These are phyloP conservation scores for Aspergillus candidus DNA, from an alignment of 2,329 filamentous ascomycete species.

Conservation along the genomic window DNA sequence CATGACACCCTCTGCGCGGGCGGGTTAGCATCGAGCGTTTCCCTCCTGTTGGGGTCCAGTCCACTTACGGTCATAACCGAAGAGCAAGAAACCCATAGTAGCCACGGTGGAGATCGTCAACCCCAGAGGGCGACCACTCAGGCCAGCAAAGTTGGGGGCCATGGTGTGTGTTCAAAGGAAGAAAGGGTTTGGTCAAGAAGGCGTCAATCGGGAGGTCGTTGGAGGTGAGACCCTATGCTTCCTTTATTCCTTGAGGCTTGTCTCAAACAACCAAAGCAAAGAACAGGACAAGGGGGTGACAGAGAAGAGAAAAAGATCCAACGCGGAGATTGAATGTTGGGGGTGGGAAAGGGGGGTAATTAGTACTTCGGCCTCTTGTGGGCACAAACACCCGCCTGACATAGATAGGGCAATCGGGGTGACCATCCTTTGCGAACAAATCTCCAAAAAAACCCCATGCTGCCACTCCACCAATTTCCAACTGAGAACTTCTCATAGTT, in stretches of 20 bases:
- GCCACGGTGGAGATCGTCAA: conserved; percentile 57
- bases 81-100: conserved; percentile 58
- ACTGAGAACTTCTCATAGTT: conserved; percentile 5
- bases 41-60: too few species aligned
- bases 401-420: conserved; percentile 17
- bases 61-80: conserved; percentile 50
- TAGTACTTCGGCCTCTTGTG: conserved; percentile 17
- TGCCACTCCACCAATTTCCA: conserved; percentile 12
- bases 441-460: conserved; percentile 5
- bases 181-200: conserved; percentile 3
- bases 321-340: conserved; percentile 11
- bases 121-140: conserved; percentile 53
- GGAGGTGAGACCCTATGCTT: too few species aligned
- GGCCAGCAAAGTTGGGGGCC: conserved; percentile 53
- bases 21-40: not conserved
- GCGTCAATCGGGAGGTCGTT: too few species aligned
- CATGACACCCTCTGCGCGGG: conserved; percentile 31
- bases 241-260: too few species aligned
- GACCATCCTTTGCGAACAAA: conserved; percentile 5
- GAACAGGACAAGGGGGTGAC: conserved; percentile 10
- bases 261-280: not conserved
- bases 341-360: conserved; percentile 21
- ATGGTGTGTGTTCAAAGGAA: conserved; percentile 28
- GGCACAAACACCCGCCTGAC: not conserved
- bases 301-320: conserved; percentile 11